Evolutionary conservation across 2,329 filamentous ascomycete genomes (phyloP), one percentile per base, ranked within the genome.

Genomic region (Sarocladium kiliense): DNA sequence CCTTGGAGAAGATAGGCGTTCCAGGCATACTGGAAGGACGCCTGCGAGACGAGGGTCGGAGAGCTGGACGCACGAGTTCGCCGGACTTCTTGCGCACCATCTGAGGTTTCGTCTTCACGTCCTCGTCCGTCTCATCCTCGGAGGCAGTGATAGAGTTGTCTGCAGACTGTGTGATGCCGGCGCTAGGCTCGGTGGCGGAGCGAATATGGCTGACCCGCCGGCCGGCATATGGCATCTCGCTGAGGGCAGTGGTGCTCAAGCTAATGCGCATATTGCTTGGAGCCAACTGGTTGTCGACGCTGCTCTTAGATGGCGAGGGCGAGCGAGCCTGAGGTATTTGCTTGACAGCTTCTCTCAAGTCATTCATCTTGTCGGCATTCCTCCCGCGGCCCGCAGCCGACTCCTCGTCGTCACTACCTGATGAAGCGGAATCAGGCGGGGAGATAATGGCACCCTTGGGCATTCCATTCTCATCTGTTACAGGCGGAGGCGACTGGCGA

Each of bases 41-140:
- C 60, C 90, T 81, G 60, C 83, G 82, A 25, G 50, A 53, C n/a
- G 88, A 89, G 37, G 87, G 85, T 53, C 94, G 86, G 53, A 99
- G 81, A 19, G 94, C 94, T 12, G 94, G 94, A 63, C 94, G 87
- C 56, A 99, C 94, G 34, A 99, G 80, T 73, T 99, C 94, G 32
- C 94, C 94, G 37, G 94, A 97, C 79, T 99, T 99, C 77, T 99
- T 99, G 64, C 94, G 86, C 11, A 99, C 86, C 85, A 97, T 95
- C 54, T 86, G 85, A n/a, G 92, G 91, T 73, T 94, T 95, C 63
- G 75, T 78, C 59, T 68, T 71, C 58, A 80, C 63, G 55, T 86
- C 74, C 69, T 84, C 73, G 65, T 79, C 86, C 61, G 71, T 82
- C 66, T 87, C 85, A 58, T 89, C 85, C 50, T 86, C 84, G 1